These are phyloP conservation scores for Vitis hybrid DNA, from an alignment of 177 flowering plant species.

Conservation along the genomic window DNA sequence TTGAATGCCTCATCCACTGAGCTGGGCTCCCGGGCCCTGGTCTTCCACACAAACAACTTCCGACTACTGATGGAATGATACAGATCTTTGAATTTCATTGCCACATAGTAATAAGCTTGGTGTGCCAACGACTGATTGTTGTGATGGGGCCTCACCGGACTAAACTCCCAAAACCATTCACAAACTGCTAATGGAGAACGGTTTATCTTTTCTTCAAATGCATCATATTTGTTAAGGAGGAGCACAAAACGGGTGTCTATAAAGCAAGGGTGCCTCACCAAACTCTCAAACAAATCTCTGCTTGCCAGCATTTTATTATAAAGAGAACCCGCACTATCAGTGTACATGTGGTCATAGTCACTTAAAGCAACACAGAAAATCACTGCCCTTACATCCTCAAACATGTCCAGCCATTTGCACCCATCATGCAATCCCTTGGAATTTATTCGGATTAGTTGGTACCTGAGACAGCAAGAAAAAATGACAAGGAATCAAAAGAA, in stretches of 20 bases:
- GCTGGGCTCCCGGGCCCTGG: slow-evolving; percentile 70
- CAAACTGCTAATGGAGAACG: slow-evolving; percentile 59
- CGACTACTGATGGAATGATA: slow-evolving; percentile 66
- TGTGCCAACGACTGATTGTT: slow-evolving; percentile 78
- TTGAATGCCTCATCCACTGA: slow-evolving; percentile 87
- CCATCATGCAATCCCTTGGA: slow-evolving; percentile 96
- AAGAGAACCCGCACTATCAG: slow-evolving; percentile 43
- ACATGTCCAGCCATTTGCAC: slow-evolving; percentile 99
- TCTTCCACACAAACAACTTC: slow-evolving; percentile 91
- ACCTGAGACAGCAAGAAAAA: slow-evolving; percentile 36
- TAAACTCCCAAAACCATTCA: slow-evolving; percentile 88
- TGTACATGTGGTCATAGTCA: slow-evolving; percentile 75
- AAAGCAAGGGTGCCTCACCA: slow-evolving; percentile 83
- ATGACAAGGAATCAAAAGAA: no score
- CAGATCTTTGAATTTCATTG: slow-evolving; percentile 95
- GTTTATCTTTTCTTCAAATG: slow-evolving; percentile 82
- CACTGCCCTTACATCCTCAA: slow-evolving; percentile 91
- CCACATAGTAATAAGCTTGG: slow-evolving; percentile 87
- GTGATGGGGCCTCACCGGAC: slow-evolving; percentile 68
- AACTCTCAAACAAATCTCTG: slow-evolving; percentile 80
- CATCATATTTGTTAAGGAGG: slow-evolving; percentile 87
- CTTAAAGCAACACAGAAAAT: slow-evolving; percentile 84
- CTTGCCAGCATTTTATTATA: slow-evolving; percentile 86
- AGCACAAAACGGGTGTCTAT: slow-evolving; percentile 82
- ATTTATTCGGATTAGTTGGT: slow-evolving; percentile 83